These are phyloP conservation scores for Henckelia pumila DNA, from an alignment of 257 asterid species.

Conservation along the genomic window DNA sequence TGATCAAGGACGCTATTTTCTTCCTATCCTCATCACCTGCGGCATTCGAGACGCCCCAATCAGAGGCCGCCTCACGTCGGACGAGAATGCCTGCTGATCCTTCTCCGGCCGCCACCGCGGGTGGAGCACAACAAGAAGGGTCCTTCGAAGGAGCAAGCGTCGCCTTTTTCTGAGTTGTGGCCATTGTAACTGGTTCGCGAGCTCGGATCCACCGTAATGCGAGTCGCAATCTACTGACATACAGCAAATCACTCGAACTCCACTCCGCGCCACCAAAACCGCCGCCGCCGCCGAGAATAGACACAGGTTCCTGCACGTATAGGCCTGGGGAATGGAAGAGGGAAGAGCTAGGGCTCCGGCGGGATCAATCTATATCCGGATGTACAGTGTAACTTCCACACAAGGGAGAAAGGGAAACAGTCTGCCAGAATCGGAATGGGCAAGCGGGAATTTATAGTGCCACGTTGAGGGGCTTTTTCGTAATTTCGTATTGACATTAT, in stretches of 20 bases:
- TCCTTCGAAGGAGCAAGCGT: conserved; percentile 34
- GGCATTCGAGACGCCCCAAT: conserved; percentile 20
- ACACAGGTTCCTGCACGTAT: not conserved
- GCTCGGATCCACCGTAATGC: conserved; percentile 41
- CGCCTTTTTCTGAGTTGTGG: conserved; percentile 38
- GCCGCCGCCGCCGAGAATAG: not conserved
- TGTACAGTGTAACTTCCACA: too few relatives aligned
- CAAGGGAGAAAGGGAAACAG: not conserved
- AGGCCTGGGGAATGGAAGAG: not conserved
- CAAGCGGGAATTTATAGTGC: not conserved
- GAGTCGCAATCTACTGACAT: conserved; percentile 42
- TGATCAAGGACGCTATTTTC: conserved; percentile 33
- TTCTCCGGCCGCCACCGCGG: conserved; percentile 8
- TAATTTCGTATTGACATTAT: not conserved
- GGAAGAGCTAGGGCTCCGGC: not conserved
- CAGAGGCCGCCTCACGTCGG: conserved; percentile 45
- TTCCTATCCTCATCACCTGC: conserved; percentile 35
- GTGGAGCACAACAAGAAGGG: conserved; percentile 31
- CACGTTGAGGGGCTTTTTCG: not conserved
- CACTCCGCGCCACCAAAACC: not conserved
- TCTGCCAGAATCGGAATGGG: not conserved
- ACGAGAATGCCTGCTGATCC: conserved; percentile 16
- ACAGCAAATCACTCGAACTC: conserved; percentile 31
- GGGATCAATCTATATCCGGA: too few relatives aligned
- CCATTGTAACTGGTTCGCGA: conserved; percentile 46